Percentiles rank a stretch among this genome's conserved stretches.
These are phyloP conservation scores for Pachysandra terminalis DNA, from an alignment of 164 flowering plant genomes.

Conservation along the genomic window DNA sequence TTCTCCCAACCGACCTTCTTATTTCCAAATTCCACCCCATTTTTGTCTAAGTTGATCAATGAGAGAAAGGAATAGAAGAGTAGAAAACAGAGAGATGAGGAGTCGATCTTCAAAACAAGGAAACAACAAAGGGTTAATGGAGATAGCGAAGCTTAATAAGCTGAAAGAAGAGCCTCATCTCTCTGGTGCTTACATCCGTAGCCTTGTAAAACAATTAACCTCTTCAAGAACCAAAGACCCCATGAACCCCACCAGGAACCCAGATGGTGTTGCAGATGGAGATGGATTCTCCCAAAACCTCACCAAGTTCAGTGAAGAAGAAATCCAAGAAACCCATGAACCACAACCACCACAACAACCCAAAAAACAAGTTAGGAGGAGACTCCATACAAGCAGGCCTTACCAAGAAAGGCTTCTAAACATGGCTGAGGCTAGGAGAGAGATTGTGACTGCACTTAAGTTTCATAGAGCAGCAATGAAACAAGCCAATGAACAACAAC, in stretches of 20 bases:
- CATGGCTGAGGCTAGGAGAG: conserved; percentile 89
- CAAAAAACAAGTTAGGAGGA: conserved; percentile 80
- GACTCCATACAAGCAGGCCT: conserved; percentile 80
- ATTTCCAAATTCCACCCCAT: conserved; percentile 12
- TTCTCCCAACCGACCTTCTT: conserved; percentile 21
- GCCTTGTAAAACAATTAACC: conserved; percentile 78
- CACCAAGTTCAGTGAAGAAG: conserved; percentile 25
- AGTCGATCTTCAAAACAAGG: conserved; percentile 25
- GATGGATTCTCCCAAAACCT: conserved; percentile 27
- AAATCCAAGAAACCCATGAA: conserved; percentile 28
- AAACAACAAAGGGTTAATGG: conserved; percentile 18
- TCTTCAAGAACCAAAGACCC: conserved; percentile 59
- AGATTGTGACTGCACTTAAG: conserved; percentile 89
- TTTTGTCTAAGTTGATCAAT: background rate
- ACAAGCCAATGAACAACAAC: conserved; percentile 57
- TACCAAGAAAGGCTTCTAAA: conserved; percentile 85
- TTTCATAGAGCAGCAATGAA: conserved; percentile 87
- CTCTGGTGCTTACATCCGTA: conserved; percentile 86
- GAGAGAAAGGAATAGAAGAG: background rate
- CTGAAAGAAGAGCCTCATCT: conserved; percentile 41
- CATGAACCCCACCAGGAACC: conserved; percentile 30
- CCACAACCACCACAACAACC: conserved; percentile 40
- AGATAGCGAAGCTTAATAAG: conserved; percentile 23
- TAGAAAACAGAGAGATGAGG: conserved; percentile 19
- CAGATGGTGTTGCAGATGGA: conserved; percentile 14